Evolutionary conservation across 371 early-diverging fungal species (phyloP).

Genomic region (Mortierella sp.): DNA sequence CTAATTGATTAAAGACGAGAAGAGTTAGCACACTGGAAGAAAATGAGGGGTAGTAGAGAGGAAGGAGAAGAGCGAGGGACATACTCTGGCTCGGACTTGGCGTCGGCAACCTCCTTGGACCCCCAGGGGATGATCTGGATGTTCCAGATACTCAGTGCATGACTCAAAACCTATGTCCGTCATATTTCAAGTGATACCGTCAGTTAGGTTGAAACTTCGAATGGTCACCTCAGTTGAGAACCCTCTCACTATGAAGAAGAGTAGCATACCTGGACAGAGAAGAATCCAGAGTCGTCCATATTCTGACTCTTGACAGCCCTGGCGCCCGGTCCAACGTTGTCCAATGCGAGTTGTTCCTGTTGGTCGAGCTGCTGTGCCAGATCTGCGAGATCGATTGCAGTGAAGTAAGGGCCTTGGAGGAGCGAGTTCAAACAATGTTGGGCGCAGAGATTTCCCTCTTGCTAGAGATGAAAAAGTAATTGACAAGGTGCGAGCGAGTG

Average conservation of each 20-base stretch:
- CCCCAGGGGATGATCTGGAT: conserved; percentile 72
- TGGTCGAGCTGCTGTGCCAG: conserved; percentile 75
- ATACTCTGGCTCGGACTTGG: conserved; percentile 69
- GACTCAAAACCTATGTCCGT: conserved; percentile 66
- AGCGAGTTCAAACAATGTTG: conserved; percentile 77
- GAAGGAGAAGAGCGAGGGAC: conserved; percentile 14
- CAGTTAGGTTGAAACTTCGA: not conserved
- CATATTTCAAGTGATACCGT: no score
- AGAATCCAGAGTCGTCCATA: conserved; percentile 87
- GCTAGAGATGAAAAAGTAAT: conserved; percentile 51
- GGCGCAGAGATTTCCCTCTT: conserved; percentile 83
- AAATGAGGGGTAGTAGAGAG: not conserved
- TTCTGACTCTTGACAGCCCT: conserved; percentile 66
- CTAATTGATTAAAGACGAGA: conserved; percentile 13
- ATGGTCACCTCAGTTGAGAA: no score
- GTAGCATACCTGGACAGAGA: conserved; percentile 74
- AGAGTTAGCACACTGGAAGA: not conserved
- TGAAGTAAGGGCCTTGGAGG: conserved; percentile 79
- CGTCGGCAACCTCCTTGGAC: conserved; percentile 62
- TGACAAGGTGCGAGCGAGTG: not conserved
- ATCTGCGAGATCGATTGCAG: conserved; percentile 79
- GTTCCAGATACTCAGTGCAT: conserved; percentile 79
- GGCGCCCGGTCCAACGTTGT: conserved; percentile 29
- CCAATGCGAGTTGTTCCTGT: conserved; percentile 61
- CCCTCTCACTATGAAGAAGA: no score